Conservation (phyloP, 2,329 filamentous ascomycete species). For the Clonostachys sp. region DNA sequence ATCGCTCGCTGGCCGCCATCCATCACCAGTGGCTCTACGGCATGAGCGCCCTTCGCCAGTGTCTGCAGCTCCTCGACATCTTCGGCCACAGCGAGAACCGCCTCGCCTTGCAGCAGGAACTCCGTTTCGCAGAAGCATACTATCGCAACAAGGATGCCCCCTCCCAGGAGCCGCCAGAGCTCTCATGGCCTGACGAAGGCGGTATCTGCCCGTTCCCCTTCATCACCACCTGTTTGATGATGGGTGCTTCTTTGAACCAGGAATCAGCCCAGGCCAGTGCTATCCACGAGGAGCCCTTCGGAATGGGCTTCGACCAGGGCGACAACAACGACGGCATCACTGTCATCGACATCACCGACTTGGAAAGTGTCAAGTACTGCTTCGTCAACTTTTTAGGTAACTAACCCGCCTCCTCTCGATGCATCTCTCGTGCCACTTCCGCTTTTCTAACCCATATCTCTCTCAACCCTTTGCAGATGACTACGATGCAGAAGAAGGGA, state of each 20-base stretch:
- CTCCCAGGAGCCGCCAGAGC: not conserved
- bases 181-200: too few species aligned
- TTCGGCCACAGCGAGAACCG: slow-evolving; percentile 5
- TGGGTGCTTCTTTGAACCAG: not conserved
- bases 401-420: not conserved
- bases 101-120: not conserved
- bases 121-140: not conserved
- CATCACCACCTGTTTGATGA: not conserved
- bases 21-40: slow-evolving; percentile 8
- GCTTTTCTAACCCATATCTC: too few species aligned
- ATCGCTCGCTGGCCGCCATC: slow-evolving; percentile 6
- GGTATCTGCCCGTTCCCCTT: not conserved
- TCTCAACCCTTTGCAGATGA: too few species aligned
- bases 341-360: slow-evolving; percentile 3
- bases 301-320: not conserved
- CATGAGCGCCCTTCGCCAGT: slow-evolving; percentile 4
- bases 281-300: not conserved
- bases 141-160: not conserved
- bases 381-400: not conserved
- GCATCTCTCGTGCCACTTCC: too few species aligned
- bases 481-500: too few species aligned
- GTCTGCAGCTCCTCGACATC: slow-evolving; percentile 4
- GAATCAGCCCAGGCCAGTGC: too few species aligned
- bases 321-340: slow-evolving; percentile 1
- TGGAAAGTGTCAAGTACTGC: slow-evolving; percentile 1